Percentiles rank a stretch among this genome's conserved stretches.
Conservation (phyloP, 2,329 filamentous ascomycete genomes). For the Scytalidium sp. region DNA sequence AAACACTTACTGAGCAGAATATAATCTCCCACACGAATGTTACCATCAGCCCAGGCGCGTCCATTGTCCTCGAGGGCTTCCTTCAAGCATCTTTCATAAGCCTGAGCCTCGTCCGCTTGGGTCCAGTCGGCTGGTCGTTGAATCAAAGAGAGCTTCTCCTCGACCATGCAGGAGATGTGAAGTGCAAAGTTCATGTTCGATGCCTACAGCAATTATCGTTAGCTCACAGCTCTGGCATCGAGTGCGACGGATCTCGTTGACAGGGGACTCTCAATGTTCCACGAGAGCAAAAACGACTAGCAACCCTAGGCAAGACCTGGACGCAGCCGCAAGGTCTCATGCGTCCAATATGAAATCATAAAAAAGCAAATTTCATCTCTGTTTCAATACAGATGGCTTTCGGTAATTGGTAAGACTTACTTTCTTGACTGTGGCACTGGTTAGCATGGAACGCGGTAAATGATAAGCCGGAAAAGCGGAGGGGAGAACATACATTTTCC, state of each 20-base stretch:
- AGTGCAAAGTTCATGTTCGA: constrained; percentile 72
- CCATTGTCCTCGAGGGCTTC: constrained; percentile 66
- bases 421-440: constrained; percentile 31
- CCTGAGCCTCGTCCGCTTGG: constrained; percentile 63
- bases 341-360: no score
- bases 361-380: no score
- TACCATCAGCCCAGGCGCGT: constrained; percentile 77
- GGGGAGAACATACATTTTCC: constrained; percentile 46
- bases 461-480: not conserved
- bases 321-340: no score
- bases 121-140: constrained; percentile 61
- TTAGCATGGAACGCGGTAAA: constrained; percentile 7
- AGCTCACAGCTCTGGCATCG: constrained; percentile 13
- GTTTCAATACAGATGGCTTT: no score
- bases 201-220: constrained; percentile 51
- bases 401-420: constrained; percentile 23
- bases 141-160: constrained; percentile 61
- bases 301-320: no score
- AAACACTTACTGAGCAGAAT: constrained; percentile 57
- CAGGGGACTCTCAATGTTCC: no score
- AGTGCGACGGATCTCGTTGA: not conserved
- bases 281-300: no score
- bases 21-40: constrained; percentile 83
- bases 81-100: constrained; percentile 63
- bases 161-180: constrained; percentile 66